These are phyloP conservation scores for Trichomonascaceae sp. DNA, from an alignment of 1,139 yeast species.

Conservation along the genomic window DNA sequence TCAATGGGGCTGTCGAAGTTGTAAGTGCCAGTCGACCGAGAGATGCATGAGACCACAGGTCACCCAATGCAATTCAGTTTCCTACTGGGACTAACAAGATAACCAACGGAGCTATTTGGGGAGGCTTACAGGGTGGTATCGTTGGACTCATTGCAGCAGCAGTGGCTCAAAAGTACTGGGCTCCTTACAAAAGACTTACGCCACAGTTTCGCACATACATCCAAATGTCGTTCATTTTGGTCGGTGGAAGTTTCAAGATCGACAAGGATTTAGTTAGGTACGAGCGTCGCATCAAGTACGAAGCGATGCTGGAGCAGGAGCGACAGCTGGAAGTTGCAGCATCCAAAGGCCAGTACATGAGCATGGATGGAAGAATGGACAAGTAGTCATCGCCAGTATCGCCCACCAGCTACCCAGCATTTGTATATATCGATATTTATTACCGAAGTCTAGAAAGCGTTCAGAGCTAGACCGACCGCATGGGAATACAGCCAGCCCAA, in stretches of 20 bases:
- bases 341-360: constrained; percentile 17
- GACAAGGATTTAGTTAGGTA: constrained; percentile 16
- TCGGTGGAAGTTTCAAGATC: constrained; percentile 18
- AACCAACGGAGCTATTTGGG: constrained; percentile 14
- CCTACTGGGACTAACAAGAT: too few relatives aligned
- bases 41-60: neutral
- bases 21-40: constrained; percentile 11
- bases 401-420: too few relatives aligned
- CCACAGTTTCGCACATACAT: constrained; percentile 19
- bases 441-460: too few relatives aligned
- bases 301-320: constrained; percentile 11
- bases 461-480: too few relatives aligned
- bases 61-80: neutral
- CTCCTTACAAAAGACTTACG: constrained; percentile 16
- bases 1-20: constrained; percentile 19
- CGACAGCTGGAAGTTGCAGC: constrained; percentile 16
- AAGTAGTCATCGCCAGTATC: too few relatives aligned
- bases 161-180: constrained; percentile 16
- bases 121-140: constrained; percentile 16
- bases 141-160: constrained; percentile 16
- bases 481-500: too few relatives aligned
- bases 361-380: constrained; percentile 9
- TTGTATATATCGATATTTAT: too few relatives aligned
- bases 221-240: constrained; percentile 17
- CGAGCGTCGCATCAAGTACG: constrained; percentile 15